Evolutionary conservation across 2,329 filamentous ascomycete species (phyloP), one percentile per base, ranked within the genome.

Genomic region (Neofusicoccum sp.): DNA sequence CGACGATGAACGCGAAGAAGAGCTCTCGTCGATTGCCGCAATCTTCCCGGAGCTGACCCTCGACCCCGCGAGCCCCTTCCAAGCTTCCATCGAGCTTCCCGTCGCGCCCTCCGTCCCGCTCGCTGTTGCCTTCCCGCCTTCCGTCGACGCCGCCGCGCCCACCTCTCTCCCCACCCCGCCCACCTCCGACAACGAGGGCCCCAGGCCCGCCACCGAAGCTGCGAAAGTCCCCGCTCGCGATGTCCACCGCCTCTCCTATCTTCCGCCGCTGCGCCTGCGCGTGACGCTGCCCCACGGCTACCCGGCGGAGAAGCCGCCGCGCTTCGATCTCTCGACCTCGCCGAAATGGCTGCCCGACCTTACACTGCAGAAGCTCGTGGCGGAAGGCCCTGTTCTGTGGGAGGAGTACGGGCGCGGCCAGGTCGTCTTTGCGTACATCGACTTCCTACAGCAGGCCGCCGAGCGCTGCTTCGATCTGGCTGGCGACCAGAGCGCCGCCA

Each of bases 1-100:
- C 39, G 81, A 84, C 11, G 85, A 88, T 70, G 86, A 88, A 67
- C 82, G 86, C 65, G 78, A 80, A 34, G 81, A 87, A 67, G 86
- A 89, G 74, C 77, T 89, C 50, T 81, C 79, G 8, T 82, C 85
- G 29, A 81, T 89, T 63, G 79, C 81, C 48, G 85, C 86, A 56
- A 89, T 89, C 63, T 89, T 81, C 64, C 86, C 86, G 1, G 86
- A 89, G 74, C 80, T 88, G 16, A 73, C 76, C 36, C 72, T 83
- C 64, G 79, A 86, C 60, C 70, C 80, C 7, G 68, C 70, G 7
- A 71, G 77, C 37, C 77, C 79, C 0, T 84, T 82, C 68, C 74
- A 75, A 62, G 85, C 84, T 1, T 80, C 78, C 4, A 77, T 89
- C 52, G 81, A 86, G 28, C 71, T 89, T 16, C 78, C 82, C 5